A percentile compares a stretch with the other conserved stretches of the same genome.
Conservation (phyloP, 2,329 filamentous ascomycete genomes). For the Sporothrix brunneoviolacea region DNA sequence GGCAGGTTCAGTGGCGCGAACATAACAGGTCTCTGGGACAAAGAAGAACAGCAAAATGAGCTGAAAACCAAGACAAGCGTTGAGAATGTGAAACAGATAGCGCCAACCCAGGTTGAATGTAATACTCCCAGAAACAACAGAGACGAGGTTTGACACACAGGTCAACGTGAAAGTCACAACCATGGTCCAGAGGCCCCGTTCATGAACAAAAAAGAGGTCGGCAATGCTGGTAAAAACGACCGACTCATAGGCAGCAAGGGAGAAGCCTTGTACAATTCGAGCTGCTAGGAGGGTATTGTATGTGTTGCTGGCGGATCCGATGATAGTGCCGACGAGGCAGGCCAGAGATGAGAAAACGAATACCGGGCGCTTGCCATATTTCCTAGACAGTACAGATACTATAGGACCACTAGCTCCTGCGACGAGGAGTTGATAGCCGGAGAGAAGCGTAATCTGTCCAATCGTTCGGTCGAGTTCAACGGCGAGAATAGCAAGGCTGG, state of each 20-base stretch:
- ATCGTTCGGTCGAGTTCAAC: not conserved
- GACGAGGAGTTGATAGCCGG: constrained; percentile 1
- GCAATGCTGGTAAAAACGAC: not conserved
- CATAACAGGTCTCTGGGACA: not conserved
- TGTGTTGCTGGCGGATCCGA: not conserved
- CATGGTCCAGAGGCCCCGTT: not conserved
- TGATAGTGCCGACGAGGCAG: not conserved
- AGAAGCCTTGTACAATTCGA: not conserved
- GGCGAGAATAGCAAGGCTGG: not conserved
- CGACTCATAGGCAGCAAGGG: not conserved
- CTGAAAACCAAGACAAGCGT: not conserved
- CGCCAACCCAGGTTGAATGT: not conserved
- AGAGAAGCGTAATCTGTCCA: not conserved
- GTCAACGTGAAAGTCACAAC: not conserved
- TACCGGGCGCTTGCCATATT: not conserved
- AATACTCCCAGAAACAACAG: not conserved
- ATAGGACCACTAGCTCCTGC: not conserved
- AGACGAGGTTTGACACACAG: not conserved
- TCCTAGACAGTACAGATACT: not conserved
- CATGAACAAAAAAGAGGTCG: not conserved
- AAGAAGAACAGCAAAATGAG: not conserved
- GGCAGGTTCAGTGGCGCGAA: no score
- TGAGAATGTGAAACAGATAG: not conserved
- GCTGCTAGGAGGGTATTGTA: not conserved
- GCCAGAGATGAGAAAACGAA: not conserved